These are phyloP conservation scores for Mycotypha africana DNA, from an alignment of 371 early-diverging fungal genomes.

Conservation along the genomic window DNA sequence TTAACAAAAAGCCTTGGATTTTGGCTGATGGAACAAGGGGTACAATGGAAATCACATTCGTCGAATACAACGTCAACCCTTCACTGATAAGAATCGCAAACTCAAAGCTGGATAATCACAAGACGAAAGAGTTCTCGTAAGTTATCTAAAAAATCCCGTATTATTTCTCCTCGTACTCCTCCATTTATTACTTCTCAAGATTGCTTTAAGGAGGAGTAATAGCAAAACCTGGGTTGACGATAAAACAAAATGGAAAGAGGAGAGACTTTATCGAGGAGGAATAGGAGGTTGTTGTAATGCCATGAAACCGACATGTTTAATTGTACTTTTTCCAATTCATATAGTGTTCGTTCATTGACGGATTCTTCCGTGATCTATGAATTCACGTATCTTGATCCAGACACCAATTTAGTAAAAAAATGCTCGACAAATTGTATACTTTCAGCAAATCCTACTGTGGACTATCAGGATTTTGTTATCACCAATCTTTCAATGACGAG, in stretches of 20 bases:
- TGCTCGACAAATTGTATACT: conserved; percentile 64
- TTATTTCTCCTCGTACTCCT: too few species aligned
- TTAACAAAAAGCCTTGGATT: conserved; percentile 51
- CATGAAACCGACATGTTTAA: too few species aligned
- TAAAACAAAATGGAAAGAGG: neutral
- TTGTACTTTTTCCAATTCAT: neutral
- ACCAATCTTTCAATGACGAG: conserved; percentile 30
- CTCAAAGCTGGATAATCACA: conserved; percentile 49
- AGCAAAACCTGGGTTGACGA: neutral
- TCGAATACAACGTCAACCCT: conserved; percentile 51
- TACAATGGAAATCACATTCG: conserved; percentile 57
- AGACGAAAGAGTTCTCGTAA: conserved; percentile 63
- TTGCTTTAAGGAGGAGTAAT: neutral
- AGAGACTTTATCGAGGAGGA: neutral
- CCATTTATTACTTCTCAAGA: too few species aligned
- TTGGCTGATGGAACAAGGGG: conserved; percentile 60
- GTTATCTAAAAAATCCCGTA: conserved; percentile 3
- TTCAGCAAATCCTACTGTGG: conserved; percentile 26
- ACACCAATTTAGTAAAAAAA: conserved; percentile 23
- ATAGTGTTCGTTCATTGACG: conserved; percentile 17
- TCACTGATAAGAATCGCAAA: conserved; percentile 66
- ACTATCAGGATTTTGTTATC: conserved; percentile 60
- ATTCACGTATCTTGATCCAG: conserved; percentile 62
- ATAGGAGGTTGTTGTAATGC: too few species aligned
- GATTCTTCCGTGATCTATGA: conserved; percentile 17